phyloP scores from a whole-genome alignment of 2,329 filamentous ascomycete genomes.

The Epichloe scottii region DNA sequence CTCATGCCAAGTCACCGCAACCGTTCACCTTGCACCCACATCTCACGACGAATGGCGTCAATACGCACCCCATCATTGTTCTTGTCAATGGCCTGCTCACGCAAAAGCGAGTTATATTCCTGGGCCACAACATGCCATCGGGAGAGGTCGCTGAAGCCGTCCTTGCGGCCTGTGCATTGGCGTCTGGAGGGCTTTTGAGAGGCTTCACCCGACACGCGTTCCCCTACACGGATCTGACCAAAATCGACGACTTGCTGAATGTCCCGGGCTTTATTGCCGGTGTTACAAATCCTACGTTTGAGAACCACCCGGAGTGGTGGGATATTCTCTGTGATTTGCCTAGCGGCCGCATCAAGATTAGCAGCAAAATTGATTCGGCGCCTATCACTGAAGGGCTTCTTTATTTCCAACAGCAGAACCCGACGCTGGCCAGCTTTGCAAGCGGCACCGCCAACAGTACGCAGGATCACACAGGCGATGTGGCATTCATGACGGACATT shows the following conservation, averaged over 20 bases:
- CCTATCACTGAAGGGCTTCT: constrained; percentile 71
- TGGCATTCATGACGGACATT: constrained; percentile 78
- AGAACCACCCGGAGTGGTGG: constrained; percentile 95
- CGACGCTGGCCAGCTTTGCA: constrained; percentile 38
- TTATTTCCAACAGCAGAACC: constrained; percentile 77
- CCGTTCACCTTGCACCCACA: constrained; percentile 81
- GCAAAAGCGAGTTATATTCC: constrained; percentile 90
- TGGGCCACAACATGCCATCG: constrained; percentile 89
- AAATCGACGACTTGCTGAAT: constrained; percentile 90
- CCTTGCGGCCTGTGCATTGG: constrained; percentile 86
- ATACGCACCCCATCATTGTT: constrained; percentile 89
- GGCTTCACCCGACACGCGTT: constrained; percentile 96
- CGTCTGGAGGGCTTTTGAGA: constrained; percentile 79
- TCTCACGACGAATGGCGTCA: constrained; percentile 79
- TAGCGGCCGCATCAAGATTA: constrained; percentile 88
- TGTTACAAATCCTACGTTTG: constrained; percentile 94
- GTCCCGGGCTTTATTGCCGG: constrained; percentile 96
- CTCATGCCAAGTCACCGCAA: constrained; percentile 71
- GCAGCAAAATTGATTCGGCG: constrained; percentile 70
- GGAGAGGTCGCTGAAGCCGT: constrained; percentile 97
- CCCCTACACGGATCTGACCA: constrained; percentile 94
- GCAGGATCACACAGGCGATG: constrained; percentile 71
- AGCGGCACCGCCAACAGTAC: constrained; percentile 28
- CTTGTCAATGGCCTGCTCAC: constrained; percentile 89
- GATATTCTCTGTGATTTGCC: constrained; percentile 89